phyloP scores from a whole-genome alignment of 2,329 filamentous ascomycete genomes.

The Aspergillus vadensis region DNA sequence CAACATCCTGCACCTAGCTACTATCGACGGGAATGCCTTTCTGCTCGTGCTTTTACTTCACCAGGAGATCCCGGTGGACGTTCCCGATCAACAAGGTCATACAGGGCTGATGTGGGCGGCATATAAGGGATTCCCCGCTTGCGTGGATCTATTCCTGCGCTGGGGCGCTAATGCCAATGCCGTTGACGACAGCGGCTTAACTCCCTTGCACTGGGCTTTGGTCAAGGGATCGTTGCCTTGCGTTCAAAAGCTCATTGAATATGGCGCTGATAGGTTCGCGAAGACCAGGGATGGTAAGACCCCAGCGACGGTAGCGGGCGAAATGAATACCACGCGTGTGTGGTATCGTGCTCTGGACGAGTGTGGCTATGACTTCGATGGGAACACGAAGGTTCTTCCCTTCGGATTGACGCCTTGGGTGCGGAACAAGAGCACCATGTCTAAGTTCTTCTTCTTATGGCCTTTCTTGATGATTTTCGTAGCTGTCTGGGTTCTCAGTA shows the following conservation, averaged over 20 bases:
- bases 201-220: slow-evolving; percentile 91
- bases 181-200: slow-evolving; percentile 88
- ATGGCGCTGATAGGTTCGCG: slow-evolving; percentile 89
- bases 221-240: slow-evolving; percentile 90
- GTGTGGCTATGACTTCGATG: slow-evolving; percentile 80
- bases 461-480: slow-evolving; percentile 76
- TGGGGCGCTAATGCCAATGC: slow-evolving; percentile 96
- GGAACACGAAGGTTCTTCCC: slow-evolving; percentile 66
- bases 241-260: slow-evolving; percentile 92
- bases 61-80: slow-evolving; percentile 92
- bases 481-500: slow-evolving; percentile 70
- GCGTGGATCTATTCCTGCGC: slow-evolving; percentile 86
- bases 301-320: slow-evolving; percentile 77
- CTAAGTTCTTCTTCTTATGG: slow-evolving; percentile 85
- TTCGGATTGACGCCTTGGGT: slow-evolving; percentile 75
- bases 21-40: slow-evolving; percentile 93
- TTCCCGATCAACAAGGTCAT: slow-evolving; percentile 84
- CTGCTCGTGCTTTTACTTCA: slow-evolving; percentile 87
- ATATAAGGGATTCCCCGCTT: slow-evolving; percentile 92
- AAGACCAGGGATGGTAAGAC: slow-evolving; percentile 90
- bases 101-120: slow-evolving; percentile 98
- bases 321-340: slow-evolving; percentile 81
- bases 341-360: slow-evolving; percentile 84
- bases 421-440: slow-evolving; percentile 75
- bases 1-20: slow-evolving; percentile 95